phyloP scores from a whole-genome alignment of 495 filamentous ascomycete species.

The Lasiosphaeris hirsuta region DNA sequence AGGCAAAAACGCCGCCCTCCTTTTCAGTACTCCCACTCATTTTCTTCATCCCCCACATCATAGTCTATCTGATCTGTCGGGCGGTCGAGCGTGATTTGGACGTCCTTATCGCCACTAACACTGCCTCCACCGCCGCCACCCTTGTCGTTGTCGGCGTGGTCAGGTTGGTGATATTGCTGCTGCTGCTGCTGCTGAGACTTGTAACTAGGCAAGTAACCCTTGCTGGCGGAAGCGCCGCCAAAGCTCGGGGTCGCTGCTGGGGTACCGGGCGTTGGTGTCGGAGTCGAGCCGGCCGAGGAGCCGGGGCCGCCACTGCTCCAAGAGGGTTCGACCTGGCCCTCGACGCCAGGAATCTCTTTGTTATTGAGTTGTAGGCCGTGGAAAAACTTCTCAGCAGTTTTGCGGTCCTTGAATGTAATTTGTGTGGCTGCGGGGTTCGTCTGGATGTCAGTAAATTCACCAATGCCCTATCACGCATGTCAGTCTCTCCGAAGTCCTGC shows the following conservation, averaged over 20 bases:
- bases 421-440: constrained; percentile 57
- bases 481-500: constrained; percentile 17
- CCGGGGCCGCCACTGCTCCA: constrained; percentile 61
- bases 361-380: constrained; percentile 53
- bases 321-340: constrained; percentile 64
- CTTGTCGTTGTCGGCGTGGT: background rate
- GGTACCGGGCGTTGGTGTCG: constrained; percentile 8
- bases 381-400: constrained; percentile 83
- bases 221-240: background rate
- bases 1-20: too few relatives aligned
- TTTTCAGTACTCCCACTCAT: constrained; percentile 32
- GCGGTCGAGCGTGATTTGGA: constrained; percentile 28
- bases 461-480: constrained; percentile 58
- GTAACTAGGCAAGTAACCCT: background rate
- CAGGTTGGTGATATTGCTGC: background rate
- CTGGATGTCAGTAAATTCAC: constrained; percentile 77
- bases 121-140: constrained; percentile 1
- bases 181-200: background rate
- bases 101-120: constrained; percentile 32
- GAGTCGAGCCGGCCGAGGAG: constrained; percentile 7
- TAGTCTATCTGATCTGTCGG: constrained; percentile 36
- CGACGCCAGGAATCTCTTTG: constrained; percentile 65
- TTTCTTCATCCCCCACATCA: constrained; percentile 41
- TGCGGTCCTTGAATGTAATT: constrained; percentile 85
- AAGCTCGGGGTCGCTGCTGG: background rate